Percentiles rank a stretch among this genome's conserved stretches.
These are phyloP conservation scores for Zizania latifolia DNA, from an alignment of 176 grass and related monocot genomes.

Conservation along the genomic window DNA sequence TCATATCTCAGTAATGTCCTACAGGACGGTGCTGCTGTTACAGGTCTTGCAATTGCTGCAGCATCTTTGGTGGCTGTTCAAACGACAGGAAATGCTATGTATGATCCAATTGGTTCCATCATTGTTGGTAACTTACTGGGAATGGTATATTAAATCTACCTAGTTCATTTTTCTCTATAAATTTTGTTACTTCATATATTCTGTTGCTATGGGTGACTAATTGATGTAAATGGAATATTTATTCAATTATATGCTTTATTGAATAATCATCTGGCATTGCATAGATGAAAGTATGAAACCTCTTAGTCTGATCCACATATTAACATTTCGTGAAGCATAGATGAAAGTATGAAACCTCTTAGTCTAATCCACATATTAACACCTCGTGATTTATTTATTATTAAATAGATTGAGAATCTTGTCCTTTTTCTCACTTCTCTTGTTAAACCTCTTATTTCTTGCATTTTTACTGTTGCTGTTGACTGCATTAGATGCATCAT, in stretches of 20 bases:
- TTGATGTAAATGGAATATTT: not conserved
- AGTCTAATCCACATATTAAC: not conserved
- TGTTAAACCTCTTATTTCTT: constrained; percentile 3
- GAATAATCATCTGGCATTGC: not conserved
- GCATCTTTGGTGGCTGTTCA: constrained; percentile 88
- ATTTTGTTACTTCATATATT: not conserved
- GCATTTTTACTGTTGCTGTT: not conserved
- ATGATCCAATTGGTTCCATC: constrained; percentile 95
- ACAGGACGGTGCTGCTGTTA: constrained; percentile 90
- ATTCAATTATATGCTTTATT: not conserved
- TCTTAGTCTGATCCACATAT: not conserved
- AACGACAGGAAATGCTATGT: constrained; percentile 86
- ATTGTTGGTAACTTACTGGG: constrained; percentile 87
- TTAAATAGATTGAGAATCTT: not conserved
- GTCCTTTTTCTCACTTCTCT: not conserved
- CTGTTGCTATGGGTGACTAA: not conserved
- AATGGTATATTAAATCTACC: constrained; percentile 54
- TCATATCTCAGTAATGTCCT: constrained; percentile 24
- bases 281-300: not conserved
- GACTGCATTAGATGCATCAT: not conserved
- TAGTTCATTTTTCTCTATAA: constrained; percentile 7
- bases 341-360: too few relatives aligned
- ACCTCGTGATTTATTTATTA: not conserved
- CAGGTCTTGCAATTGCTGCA: constrained; percentile 83
- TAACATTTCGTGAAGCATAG: constrained; percentile 1